phyloP scores from a whole-genome alignment of 805 yeast genomes.

The Ogataea methanolica region DNA sequence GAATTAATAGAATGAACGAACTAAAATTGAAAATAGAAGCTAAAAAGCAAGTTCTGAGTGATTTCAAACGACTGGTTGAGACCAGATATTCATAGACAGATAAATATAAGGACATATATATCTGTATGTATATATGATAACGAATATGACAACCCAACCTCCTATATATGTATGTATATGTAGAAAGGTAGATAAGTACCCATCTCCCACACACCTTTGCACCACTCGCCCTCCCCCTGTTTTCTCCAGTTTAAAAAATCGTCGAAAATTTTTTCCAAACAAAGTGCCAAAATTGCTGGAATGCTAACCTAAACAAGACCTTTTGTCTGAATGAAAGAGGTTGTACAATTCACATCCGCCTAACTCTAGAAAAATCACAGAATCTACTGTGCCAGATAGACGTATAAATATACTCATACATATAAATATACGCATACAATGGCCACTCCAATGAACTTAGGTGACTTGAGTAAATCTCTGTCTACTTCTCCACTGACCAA shows the following conservation, averaged over 20 bases:
- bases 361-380: too few species aligned
- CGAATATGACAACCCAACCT: neutral
- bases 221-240: too few species aligned
- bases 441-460: constrained; percentile 37
- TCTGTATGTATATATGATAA: neutral
- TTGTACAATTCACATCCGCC: too few species aligned
- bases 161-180: neutral
- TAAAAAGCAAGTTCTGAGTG: constrained; percentile 23
- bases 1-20: constrained; percentile 30
- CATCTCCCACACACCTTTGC: too few species aligned
- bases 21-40: constrained; percentile 28
- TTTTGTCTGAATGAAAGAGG: too few species aligned
- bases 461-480: constrained; percentile 53
- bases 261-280: too few species aligned
- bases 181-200: too few species aligned
- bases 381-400: neutral
- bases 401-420: neutral
- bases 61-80: constrained; percentile 19
- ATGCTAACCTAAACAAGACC: too few species aligned
- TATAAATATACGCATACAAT: constrained; percentile 20
- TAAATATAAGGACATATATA: neutral
- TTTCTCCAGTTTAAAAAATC: too few species aligned
- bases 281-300: too few species aligned
- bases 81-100: neutral
- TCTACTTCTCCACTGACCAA: constrained; percentile 50